Evolutionary conservation across 2,329 filamentous ascomycete genomes (phyloP), one percentile per base, ranked within the genome.

Genomic region (Colletotrichum acutatum): DNA sequence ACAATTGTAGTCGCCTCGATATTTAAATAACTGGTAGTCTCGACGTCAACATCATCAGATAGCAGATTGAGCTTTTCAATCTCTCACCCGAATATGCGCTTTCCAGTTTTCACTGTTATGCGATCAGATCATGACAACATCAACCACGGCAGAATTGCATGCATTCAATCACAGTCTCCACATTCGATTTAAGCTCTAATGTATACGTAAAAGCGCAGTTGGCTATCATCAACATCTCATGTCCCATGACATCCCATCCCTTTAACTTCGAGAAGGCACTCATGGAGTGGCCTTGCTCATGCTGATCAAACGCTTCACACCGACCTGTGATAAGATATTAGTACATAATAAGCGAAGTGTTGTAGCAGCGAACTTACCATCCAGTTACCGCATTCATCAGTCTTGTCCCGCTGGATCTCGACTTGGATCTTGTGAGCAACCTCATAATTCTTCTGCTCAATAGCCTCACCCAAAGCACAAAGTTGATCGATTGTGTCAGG

Each of bases 331-430:
- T 72, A 62, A 53, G 6, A 14, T 32, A 78, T 90, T 85, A 90
- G 86, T 75, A 73, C 72, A 34, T 26, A 64, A 66, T 16, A 32
- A 63, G 59, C 34, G 22, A 22, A 60, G 37, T 7, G 11, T 12
- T 22, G n/a, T 12, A n/a, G 7, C 16, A n/a, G 42, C 46, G 34
- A 63, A 86, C 91, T 86, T 86, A 95, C 94, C 93, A 96, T 95
- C 94, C 94, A 96, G 80, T 94, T 92, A 67, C 93, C 93, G 80
- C 94, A 95, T 80, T 96, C 93, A 58, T 95, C 92, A 1, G 90
- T 93, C 85, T 93, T 93, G 81, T 94, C 92, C 65, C 89, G 90
- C 82, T 95, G 90, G 69, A 96, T 92, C 75, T 95, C 91, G 56
- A 94, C 86, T 82, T 95, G 94, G 62, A 95, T 86, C 70, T 85